Evolutionary conservation across 495 filamentous ascomycete species (phyloP).

Genomic region (Lophiotrema nucula): DNA sequence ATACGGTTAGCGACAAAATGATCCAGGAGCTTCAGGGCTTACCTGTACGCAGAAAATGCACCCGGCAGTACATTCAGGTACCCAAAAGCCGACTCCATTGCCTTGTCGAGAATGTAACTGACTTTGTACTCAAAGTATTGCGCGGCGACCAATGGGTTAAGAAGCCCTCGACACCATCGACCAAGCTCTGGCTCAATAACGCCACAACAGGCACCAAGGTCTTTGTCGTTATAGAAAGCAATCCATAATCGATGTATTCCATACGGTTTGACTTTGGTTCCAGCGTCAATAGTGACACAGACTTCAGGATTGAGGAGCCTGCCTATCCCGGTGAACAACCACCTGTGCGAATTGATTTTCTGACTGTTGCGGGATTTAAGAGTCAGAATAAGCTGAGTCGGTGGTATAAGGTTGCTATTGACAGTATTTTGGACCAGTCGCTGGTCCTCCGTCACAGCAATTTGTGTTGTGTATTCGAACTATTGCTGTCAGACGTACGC

Average conservation of each 20-base stretch:
- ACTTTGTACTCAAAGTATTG: conserved; percentile 99
- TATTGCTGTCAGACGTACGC: too few relatives aligned
- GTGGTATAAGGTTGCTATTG: conserved; percentile 76
- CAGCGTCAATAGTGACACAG: conserved; percentile 44
- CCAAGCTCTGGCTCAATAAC: conserved; percentile 99
- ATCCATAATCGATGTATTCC: conserved; percentile 93
- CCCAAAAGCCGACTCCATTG: conserved; percentile 92
- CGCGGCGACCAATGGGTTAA: conserved; percentile 93
- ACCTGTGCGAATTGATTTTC: conserved; percentile 99
- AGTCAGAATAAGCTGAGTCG: conserved; percentile 98
- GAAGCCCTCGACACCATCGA: conserved; percentile 80
- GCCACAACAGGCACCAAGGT: conserved; percentile 96
- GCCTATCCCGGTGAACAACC: conserved; percentile 97
- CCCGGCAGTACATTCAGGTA: conserved; percentile 97
- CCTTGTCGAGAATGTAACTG: conserved; percentile 97
- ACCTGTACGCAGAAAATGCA: conserved; percentile 98
- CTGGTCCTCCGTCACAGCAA: conserved; percentile 92
- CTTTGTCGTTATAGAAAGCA: conserved; percentile 98
- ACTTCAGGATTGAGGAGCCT: conserved; percentile 95
- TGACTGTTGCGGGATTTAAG: conserved; percentile 98
- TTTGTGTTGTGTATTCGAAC: conserved; percentile 99
- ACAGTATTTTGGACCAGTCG: conserved; percentile 96
- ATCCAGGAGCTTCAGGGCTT: too few relatives aligned
- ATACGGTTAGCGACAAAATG: too few relatives aligned
- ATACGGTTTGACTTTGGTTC: conserved; percentile 57